Evolutionary conservation across 805 yeast species (phyloP).

Genomic region (Myxozyma kluyveri): DNA sequence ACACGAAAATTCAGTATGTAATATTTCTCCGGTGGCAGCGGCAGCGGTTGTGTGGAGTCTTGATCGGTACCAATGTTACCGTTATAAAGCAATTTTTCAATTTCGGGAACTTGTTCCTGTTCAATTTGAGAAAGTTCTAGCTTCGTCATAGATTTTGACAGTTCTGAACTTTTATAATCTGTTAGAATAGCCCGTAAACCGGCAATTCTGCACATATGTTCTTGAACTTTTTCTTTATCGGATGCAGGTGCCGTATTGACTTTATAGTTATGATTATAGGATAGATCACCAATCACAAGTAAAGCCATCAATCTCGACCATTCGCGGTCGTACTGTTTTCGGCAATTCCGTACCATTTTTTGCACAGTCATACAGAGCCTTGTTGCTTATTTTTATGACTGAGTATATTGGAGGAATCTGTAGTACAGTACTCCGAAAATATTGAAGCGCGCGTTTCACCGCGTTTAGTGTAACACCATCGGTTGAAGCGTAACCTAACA

Average conservation of each 20-base stretch:
- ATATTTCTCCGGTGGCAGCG: conserved; percentile 3
- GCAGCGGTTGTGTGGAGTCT: conserved; percentile 32
- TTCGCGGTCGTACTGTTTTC: conserved; percentile 71
- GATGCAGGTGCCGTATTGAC: conserved; percentile 37
- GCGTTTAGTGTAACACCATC: conserved; percentile 56
- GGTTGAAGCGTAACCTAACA: conserved; percentile 56
- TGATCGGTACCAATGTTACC: conserved; percentile 33
- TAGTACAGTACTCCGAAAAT: conserved; percentile 73
- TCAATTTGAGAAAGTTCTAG: conserved; percentile 11
- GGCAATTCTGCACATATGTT: conserved; percentile 43
- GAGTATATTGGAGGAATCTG: conserved; percentile 96
- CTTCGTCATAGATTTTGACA: conserved; percentile 10
- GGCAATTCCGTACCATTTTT: conserved; percentile 84
- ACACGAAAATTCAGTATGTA: conserved; percentile 63
- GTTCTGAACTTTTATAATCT: background rate
- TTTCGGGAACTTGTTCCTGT: conserved; percentile 8
- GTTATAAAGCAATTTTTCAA: conserved; percentile 35
- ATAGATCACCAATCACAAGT: conserved; percentile 53
- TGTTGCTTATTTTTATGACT: conserved; percentile 91
- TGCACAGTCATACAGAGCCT: conserved; percentile 91
- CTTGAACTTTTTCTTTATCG: conserved; percentile 41
- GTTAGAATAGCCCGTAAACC: conserved; percentile 12
- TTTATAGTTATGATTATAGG: conserved; percentile 55
- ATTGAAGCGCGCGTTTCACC: conserved; percentile 50
- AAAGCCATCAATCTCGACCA: conserved; percentile 58